Conservation (phyloP, 768 basidiomycete species). For the Lepiota brunneoincarnata region DNA sequence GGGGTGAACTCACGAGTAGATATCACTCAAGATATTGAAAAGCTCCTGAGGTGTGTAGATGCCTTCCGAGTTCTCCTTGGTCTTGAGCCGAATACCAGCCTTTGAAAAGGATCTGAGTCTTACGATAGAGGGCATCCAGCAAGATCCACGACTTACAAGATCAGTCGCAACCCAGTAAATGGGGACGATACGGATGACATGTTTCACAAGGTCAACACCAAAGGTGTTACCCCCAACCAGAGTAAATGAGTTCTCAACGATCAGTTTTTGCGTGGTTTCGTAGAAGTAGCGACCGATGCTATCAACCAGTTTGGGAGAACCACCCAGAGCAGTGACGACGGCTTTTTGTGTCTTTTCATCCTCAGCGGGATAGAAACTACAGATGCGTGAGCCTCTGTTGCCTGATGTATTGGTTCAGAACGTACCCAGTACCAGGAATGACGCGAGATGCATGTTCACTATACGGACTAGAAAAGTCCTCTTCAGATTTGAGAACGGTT, state of each 20-base stretch:
- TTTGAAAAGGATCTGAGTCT: conserved; percentile 24
- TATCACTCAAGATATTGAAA: conserved; percentile 61
- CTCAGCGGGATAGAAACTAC: conserved; percentile 68
- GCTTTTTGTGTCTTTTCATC: conserved; percentile 46
- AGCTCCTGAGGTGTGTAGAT: conserved; percentile 60
- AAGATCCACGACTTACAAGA: conserved; percentile 44
- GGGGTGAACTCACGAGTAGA: conserved; percentile 56
- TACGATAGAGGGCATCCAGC: not conserved
- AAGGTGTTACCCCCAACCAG: conserved; percentile 52
- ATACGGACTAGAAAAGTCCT: conserved; percentile 47
- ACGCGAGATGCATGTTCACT: conserved; percentile 49
- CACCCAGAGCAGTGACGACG: conserved; percentile 45
- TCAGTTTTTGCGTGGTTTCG: conserved; percentile 57
- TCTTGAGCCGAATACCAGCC: conserved; percentile 75
- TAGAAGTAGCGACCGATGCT: conserved; percentile 63
- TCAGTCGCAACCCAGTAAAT: conserved; percentile 69
- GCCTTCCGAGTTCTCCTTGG: conserved; percentile 49
- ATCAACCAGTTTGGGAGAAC: conserved; percentile 43
- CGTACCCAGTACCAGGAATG: conserved; percentile 59
- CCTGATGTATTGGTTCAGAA: not conserved
- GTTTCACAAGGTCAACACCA: conserved; percentile 64
- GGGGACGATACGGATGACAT: conserved; percentile 65
- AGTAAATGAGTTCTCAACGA: conserved; percentile 50
- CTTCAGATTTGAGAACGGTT: conserved; percentile 46
- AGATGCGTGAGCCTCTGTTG: conserved; percentile 5